Evolutionary conservation across 2,329 filamentous ascomycete genomes (phyloP).

Genomic region (Colletotrichum sp.): DNA sequence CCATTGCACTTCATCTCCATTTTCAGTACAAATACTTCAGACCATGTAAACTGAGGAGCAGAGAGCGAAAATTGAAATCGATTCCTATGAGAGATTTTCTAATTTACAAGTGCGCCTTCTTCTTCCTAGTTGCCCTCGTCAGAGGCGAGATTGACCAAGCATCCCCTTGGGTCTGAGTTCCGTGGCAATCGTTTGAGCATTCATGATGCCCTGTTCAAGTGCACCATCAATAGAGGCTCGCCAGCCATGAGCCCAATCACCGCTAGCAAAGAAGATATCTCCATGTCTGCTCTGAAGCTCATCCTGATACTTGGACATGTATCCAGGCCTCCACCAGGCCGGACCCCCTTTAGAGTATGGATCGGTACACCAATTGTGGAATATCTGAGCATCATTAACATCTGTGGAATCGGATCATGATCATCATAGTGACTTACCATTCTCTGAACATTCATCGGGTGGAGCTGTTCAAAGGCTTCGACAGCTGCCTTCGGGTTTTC

Average conservation of each 20-base stretch:
- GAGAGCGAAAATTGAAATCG: background rate
- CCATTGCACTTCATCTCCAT: background rate
- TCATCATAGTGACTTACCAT: conserved; percentile 17
- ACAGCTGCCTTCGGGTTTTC: conserved; percentile 38
- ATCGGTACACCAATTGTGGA: conserved; percentile 31
- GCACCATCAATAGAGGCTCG: conserved; percentile 32
- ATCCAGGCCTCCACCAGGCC: conserved; percentile 23
- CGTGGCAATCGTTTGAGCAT: background rate
- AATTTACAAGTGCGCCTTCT: background rate
- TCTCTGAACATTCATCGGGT: conserved; percentile 32
- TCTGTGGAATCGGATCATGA: background rate
- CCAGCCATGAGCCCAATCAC: conserved; percentile 33
- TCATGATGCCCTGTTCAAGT: conserved; percentile 26
- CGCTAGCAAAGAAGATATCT: conserved; percentile 28
- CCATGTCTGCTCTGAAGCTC: conserved; percentile 30
- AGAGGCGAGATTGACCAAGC: background rate
- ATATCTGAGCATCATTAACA: background rate
- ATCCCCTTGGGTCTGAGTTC: background rate
- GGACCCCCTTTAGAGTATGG: conserved; percentile 26
- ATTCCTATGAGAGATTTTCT: background rate
- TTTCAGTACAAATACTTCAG: background rate
- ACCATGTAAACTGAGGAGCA: background rate
- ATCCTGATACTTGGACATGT: conserved; percentile 27
- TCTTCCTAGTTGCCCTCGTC: background rate
- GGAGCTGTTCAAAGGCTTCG: conserved; percentile 35